Percentiles rank a stretch among this genome's conserved stretches.
phyloP scores from a whole-genome alignment of 1,139 yeast species.

The Petasospora rhodanensis region DNA sequence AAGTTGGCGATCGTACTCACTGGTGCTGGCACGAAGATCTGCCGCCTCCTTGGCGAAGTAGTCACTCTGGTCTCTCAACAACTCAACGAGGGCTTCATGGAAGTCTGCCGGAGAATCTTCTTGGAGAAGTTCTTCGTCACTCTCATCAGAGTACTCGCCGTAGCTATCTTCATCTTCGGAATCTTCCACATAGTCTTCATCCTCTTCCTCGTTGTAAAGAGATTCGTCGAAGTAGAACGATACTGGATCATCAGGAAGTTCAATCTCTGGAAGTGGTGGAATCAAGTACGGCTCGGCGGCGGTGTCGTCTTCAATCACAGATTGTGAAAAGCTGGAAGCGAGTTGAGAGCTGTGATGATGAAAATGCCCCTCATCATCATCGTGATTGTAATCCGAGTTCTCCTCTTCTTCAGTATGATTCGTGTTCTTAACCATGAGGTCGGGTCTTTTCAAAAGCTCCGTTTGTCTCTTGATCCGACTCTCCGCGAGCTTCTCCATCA shows the following conservation, averaged over 20 bases:
- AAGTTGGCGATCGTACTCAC: constrained; percentile 10
- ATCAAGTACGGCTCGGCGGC: constrained; percentile 4
- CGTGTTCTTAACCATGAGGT: constrained; percentile 28
- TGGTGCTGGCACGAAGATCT: constrained; percentile 5
- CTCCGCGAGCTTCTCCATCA: constrained; percentile 71
- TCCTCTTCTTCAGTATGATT: constrained; percentile 32
- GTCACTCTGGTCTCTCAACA: constrained; percentile 13
- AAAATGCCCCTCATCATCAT: constrained; percentile 12
- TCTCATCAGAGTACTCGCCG: constrained; percentile 22
- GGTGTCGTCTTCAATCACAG: not conserved
- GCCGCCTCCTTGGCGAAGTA: constrained; percentile 10
- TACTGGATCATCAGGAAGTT: constrained; percentile 13
- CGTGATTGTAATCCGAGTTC: constrained; percentile 31
- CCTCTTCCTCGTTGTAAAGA: constrained; percentile 11
- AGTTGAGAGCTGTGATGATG: constrained; percentile 28
- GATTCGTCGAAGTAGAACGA: constrained; percentile 10
- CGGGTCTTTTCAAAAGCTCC: constrained; percentile 18
- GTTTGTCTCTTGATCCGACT: constrained; percentile 23
- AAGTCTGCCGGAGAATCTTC: constrained; percentile 9
- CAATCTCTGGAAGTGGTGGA: constrained; percentile 7
- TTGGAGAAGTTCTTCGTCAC: constrained; percentile 16
- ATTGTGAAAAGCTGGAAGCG: constrained; percentile 1
- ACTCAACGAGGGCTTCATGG: constrained; percentile 11
- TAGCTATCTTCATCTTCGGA: constrained; percentile 23
- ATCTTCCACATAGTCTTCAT: constrained; percentile 16